Evolutionary conservation across 2,329 filamentous ascomycete genomes (phyloP).

Genomic region (Nigrospora sphaerica): DNA sequence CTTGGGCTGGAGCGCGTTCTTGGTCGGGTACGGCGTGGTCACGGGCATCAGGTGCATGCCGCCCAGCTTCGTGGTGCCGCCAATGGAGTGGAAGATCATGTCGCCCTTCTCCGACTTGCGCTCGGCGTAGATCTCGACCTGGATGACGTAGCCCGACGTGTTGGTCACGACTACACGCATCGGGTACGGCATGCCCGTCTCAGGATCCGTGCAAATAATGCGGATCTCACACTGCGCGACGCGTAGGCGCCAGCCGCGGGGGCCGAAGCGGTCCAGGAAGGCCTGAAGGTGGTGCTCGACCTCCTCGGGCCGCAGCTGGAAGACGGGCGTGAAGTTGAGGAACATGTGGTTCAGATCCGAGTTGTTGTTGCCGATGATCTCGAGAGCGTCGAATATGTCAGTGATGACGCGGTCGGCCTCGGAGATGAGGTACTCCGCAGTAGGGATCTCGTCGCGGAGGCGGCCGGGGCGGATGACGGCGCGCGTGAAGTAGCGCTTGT

Average conservation of each 20-base stretch:
- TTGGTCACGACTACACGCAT: conserved; percentile 96
- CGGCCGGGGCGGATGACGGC: conserved; percentile 91
- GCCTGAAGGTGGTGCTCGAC: conserved; percentile 89
- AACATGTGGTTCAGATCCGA: conserved; percentile 99
- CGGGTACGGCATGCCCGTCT: conserved; percentile 78
- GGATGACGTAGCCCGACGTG: conserved; percentile 94
- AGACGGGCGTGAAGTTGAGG: conserved; percentile 97
- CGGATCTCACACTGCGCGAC: conserved; percentile 97
- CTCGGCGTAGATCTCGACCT: conserved; percentile 96
- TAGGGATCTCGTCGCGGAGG: conserved; percentile 93
- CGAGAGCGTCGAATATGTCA: conserved; percentile 93
- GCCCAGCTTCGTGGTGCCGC: conserved; percentile 89
- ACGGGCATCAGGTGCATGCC: conserved; percentile 91
- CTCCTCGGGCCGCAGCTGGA: conserved; percentile 82
- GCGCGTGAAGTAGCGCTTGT: conserved; percentile 98
- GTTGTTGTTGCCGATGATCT: conserved; percentile 99
- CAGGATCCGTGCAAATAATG: conserved; percentile 90
- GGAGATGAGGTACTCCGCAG: conserved; percentile 96
- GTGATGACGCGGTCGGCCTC: conserved; percentile 96
- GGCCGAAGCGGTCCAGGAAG: conserved; percentile 94
- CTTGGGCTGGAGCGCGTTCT: conserved; percentile 98
- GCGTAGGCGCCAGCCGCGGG: conserved; percentile 90
- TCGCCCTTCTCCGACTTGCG: conserved; percentile 96
- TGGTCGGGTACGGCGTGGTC: conserved; percentile 88
- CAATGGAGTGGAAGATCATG: conserved; percentile 98